These are phyloP conservation scores for Aspergillus tubingensis DNA, from an alignment of 2,329 filamentous ascomycete genomes.

Conservation along the genomic window DNA sequence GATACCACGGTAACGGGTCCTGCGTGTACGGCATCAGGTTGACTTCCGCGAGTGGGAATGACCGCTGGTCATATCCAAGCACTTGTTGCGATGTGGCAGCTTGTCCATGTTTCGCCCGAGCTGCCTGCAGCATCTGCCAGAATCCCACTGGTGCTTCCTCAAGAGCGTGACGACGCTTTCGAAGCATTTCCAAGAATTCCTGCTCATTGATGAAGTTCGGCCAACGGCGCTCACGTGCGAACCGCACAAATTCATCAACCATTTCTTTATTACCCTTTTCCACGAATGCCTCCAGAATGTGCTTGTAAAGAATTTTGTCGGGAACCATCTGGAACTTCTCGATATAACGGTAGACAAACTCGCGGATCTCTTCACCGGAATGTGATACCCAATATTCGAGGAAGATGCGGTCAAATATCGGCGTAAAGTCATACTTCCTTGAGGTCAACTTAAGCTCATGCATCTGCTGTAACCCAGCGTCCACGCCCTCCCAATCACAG, in stretches of 20 bases:
- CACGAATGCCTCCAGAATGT: constrained; percentile 43
- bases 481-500: constrained; percentile 45
- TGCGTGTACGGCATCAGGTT: constrained; percentile 29
- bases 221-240: constrained; percentile 36
- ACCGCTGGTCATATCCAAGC: constrained; percentile 38
- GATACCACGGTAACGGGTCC: constrained; percentile 30
- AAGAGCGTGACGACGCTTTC: constrained; percentile 35
- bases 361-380: constrained; percentile 34
- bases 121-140: constrained; percentile 45
- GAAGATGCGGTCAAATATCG: constrained; percentile 43
- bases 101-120: constrained; percentile 35
- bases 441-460: constrained; percentile 35
- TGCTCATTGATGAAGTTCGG: constrained; percentile 33
- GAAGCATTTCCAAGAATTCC: constrained; percentile 36
- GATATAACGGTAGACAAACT: constrained; percentile 40
- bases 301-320: constrained; percentile 42
- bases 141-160: constrained; percentile 39
- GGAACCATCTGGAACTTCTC: constrained; percentile 39
- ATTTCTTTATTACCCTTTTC: constrained; percentile 40
- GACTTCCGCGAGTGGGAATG: constrained; percentile 29
- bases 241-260: constrained; percentile 33
- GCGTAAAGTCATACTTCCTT: constrained; percentile 31
- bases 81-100: constrained; percentile 37
- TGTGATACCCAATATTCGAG: constrained; percentile 45
- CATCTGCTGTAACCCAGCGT: constrained; percentile 41